These are phyloP conservation scores for Pythium scleroteichum DNA, from an alignment of 352 stramenopile genomes.

Conservation along the genomic window DNA sequence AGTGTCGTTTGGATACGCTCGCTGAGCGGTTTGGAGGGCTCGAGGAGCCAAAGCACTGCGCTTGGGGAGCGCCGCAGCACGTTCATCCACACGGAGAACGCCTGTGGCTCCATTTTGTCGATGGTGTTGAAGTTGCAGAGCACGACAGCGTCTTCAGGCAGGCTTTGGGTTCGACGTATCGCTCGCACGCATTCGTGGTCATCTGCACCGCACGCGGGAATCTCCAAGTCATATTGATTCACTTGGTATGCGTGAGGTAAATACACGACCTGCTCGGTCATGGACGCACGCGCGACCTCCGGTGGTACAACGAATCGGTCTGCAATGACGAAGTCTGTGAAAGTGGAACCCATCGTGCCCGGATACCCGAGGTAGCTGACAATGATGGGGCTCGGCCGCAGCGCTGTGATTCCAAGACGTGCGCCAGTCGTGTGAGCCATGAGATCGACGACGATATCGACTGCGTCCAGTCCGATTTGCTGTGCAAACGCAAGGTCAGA, in stretches of 20 bases:
- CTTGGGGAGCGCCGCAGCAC: conserved; percentile 83
- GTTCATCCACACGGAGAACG: conserved; percentile 89
- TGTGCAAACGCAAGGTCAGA: conserved; percentile 59
- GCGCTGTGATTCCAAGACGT: conserved; percentile 56
- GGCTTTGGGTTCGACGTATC: conserved; percentile 8
- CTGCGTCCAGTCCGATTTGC: conserved; percentile 48
- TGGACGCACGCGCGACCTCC: conserved; percentile 38
- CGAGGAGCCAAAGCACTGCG: conserved; percentile 89
- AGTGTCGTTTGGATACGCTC: conserved; percentile 43
- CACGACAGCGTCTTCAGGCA: conserved; percentile 40
- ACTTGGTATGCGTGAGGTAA: conserved; percentile 90
- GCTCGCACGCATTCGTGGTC: conserved; percentile 1
- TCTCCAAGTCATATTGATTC: conserved; percentile 76
- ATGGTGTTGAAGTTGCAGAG: conserved; percentile 95
- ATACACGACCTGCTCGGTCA: conserved; percentile 88
- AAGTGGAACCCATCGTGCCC: conserved; percentile 77
- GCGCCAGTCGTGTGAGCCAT: conserved; percentile 90
- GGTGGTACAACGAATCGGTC: conserved; percentile 70
- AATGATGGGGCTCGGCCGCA: conserved; percentile 59
- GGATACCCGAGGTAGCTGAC: conserved; percentile 93
- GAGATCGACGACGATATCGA: conserved; percentile 91
- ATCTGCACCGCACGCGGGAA: conserved; percentile 30
- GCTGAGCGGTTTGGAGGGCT: conserved; percentile 28
- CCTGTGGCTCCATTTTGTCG: conserved; percentile 92
- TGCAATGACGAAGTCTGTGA: conserved; percentile 79